Percentiles rank a stretch among this genome's conserved stretches.
Conservation (phyloP, 1,284 basidiomycete species). For the Moesziomyces parantarcticus region DNA sequence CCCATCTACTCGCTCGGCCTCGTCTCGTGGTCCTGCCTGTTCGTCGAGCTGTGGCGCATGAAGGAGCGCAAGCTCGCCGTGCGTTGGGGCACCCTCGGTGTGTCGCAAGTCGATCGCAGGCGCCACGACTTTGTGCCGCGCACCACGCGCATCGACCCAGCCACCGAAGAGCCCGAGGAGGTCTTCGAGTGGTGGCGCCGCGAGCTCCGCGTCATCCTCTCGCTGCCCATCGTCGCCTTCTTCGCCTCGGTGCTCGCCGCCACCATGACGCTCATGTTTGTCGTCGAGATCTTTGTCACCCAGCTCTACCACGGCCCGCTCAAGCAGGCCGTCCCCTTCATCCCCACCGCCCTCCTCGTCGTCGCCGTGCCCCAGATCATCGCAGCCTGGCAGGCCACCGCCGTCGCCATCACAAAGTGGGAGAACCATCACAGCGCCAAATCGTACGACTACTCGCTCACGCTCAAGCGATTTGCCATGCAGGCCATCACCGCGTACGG, state of each 20-base stretch:
- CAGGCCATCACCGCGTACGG: constrained; percentile 87
- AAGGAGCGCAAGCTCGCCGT: constrained; percentile 64
- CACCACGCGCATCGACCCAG: constrained; percentile 41
- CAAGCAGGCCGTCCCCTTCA: constrained; percentile 77
- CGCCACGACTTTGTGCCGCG: constrained; percentile 57
- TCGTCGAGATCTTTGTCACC: constrained; percentile 65
- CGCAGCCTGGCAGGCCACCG: constrained; percentile 79
- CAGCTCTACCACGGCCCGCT: constrained; percentile 80
- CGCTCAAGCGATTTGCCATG: constrained; percentile 90
- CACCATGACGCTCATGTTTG: constrained; percentile 67
- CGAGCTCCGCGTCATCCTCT: constrained; percentile 78
- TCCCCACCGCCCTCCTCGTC: constrained; percentile 86
- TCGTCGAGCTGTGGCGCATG: constrained; percentile 65
- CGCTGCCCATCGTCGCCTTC: constrained; percentile 80
- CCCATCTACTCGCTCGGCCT: constrained; percentile 58
- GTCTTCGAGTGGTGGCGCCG: constrained; percentile 67
- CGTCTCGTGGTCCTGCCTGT: constrained; percentile 58
- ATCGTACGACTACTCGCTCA: constrained; percentile 81
- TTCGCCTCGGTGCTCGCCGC: constrained; percentile 79
- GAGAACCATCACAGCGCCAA: constrained; percentile 78
- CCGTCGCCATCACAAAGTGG: constrained; percentile 81
- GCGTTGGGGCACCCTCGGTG: constrained; percentile 63
- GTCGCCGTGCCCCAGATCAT: constrained; percentile 85
- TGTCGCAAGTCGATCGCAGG: constrained; percentile 44
- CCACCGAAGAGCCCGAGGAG: constrained; percentile 61